Conservation (phyloP, 306 rosid species). For the Phaseolus lunatus region DNA sequence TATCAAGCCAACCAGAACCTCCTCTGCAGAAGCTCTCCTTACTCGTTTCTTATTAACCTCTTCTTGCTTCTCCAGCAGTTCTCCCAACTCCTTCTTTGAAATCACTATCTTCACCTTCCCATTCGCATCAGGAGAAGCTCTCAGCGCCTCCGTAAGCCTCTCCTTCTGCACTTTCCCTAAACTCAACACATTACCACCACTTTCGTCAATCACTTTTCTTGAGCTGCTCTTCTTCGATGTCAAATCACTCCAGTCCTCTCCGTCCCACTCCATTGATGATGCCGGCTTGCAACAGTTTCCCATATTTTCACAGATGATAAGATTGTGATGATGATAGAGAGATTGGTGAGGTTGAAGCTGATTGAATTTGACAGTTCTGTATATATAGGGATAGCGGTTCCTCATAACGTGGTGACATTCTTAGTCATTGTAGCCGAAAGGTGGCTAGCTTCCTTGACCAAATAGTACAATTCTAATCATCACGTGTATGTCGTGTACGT, state of each 20-base stretch:
- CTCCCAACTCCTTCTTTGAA: conserved; percentile 60
- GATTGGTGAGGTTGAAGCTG: neutral
- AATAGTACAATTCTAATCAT: too few species aligned
- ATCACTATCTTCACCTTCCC: conserved; percentile 66
- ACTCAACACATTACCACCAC: neutral
- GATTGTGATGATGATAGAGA: neutral
- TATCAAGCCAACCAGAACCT: neutral
- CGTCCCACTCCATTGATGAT: conserved; percentile 53
- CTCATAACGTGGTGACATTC: too few species aligned
- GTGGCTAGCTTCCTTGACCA: too few species aligned
- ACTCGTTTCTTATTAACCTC: neutral
- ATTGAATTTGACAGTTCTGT: too few species aligned
- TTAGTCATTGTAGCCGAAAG: too few species aligned
- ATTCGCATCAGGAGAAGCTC: neutral
- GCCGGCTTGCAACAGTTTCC: conserved; percentile 57
- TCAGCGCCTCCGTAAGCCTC: conserved; percentile 37
- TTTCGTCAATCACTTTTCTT: conserved; percentile 43
- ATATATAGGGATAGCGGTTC: too few species aligned
- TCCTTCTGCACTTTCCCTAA: conserved; percentile 32
- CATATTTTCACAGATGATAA: conserved; percentile 8
- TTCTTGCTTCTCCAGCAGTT: conserved; percentile 47
- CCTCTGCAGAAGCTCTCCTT: neutral
- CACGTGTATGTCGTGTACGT: too few species aligned
- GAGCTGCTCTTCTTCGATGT: neutral
- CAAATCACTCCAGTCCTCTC: conserved; percentile 55